phyloP scores from a whole-genome alignment of 208 protist genomes.

The Leptomonas seymouri region DNA sequence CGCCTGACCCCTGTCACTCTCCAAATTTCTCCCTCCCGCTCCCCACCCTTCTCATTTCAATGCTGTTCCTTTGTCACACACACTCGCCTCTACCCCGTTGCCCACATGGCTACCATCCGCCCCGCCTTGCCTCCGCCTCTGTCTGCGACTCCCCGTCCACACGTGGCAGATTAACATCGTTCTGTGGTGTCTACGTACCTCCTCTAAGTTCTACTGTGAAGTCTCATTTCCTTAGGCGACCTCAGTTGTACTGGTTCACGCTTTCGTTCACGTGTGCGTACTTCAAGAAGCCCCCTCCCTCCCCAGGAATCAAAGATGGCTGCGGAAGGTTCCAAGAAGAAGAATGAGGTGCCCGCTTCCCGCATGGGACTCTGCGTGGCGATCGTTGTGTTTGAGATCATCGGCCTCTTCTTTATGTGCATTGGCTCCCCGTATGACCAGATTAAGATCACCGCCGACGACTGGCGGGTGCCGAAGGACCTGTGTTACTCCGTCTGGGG shows the following conservation, averaged over 20 bases:
- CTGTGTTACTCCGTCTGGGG: slow-evolving; percentile 44
- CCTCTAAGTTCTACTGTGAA: not conserved
- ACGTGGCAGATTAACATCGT: slow-evolving; percentile 14
- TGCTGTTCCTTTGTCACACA: no score
- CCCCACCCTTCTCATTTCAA: no score
- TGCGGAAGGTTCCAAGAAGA: slow-evolving; percentile 32
- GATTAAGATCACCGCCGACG: slow-evolving; percentile 27
- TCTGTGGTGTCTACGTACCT: slow-evolving; percentile 16
- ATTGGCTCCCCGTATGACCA: slow-evolving; percentile 39
- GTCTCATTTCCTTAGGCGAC: not conserved
- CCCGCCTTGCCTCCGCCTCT: not conserved
- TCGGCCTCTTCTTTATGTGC: slow-evolving; percentile 38
- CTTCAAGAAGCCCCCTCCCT: not conserved
- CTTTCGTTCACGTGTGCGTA: slow-evolving; percentile 1
- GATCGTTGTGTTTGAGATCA: slow-evolving; percentile 31
- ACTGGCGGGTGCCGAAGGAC: slow-evolving; percentile 7
- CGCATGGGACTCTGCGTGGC: slow-evolving; percentile 14
- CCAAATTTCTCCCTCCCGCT: no score
- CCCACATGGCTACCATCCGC: not conserved
- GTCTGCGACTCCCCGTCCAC: not conserved
- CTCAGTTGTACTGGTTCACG: slow-evolving; percentile 2
- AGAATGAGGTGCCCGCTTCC: slow-evolving; percentile 16
- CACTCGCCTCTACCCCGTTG: no score
- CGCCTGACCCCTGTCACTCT: no score
- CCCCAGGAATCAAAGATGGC: slow-evolving; percentile 9